Conservation (phyloP, 805 yeast genomes). For the Saturnispora galanensis region DNA sequence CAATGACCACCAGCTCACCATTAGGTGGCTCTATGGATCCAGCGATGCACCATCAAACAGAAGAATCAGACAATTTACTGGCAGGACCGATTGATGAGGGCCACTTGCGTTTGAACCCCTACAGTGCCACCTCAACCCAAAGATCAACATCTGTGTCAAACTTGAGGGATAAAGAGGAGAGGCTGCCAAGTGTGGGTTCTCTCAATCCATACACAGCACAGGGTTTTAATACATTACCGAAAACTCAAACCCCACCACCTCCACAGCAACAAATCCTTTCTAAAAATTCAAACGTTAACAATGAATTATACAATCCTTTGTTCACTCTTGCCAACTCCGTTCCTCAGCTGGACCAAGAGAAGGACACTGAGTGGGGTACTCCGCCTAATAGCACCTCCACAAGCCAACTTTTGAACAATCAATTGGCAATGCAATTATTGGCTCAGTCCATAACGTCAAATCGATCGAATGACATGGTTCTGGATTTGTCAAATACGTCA, state of each 20-base stretch:
- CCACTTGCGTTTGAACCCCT: not conserved
- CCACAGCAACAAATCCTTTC: too few species aligned
- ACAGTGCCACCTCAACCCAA: not conserved
- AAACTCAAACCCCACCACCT: too few species aligned
- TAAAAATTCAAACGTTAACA: not conserved
- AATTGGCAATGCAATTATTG: constrained; percentile 5
- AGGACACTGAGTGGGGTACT: not conserved
- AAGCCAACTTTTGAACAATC: not conserved
- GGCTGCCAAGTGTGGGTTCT: constrained; percentile 4
- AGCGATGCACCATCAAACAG: not conserved
- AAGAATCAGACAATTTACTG: constrained; percentile 3
- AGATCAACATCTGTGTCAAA: constrained; percentile 5
- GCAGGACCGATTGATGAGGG: not conserved
- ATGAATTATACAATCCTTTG: constrained; percentile 19
- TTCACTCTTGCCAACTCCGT: constrained; percentile 25
- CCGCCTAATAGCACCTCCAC: not conserved
- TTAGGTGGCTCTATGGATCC: not conserved
- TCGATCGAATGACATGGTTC: not conserved
- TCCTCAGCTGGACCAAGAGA: not conserved
- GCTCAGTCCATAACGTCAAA: constrained; percentile 1
- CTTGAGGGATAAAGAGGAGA: constrained; percentile 1
- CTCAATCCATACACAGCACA: constrained; percentile 3
- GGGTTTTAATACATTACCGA: too few species aligned
- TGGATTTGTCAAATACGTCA: not conserved
- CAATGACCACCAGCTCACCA: too few species aligned